Base-by-base conservation (phyloP, 177 flowering plant species). In the Telopea speciosissima region DNA sequence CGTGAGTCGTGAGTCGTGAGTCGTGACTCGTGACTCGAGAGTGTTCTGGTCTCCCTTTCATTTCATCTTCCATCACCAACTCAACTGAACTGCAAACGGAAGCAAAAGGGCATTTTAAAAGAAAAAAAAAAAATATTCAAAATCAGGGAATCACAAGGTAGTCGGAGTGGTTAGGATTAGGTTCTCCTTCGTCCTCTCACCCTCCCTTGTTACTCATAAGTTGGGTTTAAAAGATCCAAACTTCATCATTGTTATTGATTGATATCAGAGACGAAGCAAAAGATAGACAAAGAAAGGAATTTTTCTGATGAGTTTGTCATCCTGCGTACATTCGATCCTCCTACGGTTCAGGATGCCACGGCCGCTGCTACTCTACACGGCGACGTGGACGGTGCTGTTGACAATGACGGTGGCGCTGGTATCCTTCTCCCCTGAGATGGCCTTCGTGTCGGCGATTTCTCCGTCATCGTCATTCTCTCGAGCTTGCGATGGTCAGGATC, bases 341-440 rank as follows among this genome's bases (percentile, higher is more conserved):
- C 75, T 65, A 2, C 70, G 70, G 0, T 49, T 85, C 56, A 14
- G 75, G 26, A 66, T 73, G 0, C 73, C 82, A 26, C 76, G 82
- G 79, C 89, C 88, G 10, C 23, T 89, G 73, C 76, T 88, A 10
- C 36, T 87, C 73, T 87, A 86, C 79, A 86, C 91, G 23, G 82
- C 79, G 26, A 65, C 87, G 3, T 92, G 98, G 98, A 88, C 93
- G 4, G 64, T 80, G 0, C 67, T 90, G 44, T 73, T 92, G 11
- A 85, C 88, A 3, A 21, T 72, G 23, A 80, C 86, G 14, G 96
- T 90, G 22, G 93, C 83, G 2, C 69, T 86, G 12, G 92, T 87
- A 0, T 90, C 98, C 2, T 87, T 92, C 78, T 69, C 87, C 5
- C 91, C 94, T 8, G 94, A 92, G 75, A 22, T 85, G 2, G 93